These are phyloP conservation scores for Talaromyces sp. DNA, from an alignment of 2,329 filamentous ascomycete species.

Conservation along the genomic window DNA sequence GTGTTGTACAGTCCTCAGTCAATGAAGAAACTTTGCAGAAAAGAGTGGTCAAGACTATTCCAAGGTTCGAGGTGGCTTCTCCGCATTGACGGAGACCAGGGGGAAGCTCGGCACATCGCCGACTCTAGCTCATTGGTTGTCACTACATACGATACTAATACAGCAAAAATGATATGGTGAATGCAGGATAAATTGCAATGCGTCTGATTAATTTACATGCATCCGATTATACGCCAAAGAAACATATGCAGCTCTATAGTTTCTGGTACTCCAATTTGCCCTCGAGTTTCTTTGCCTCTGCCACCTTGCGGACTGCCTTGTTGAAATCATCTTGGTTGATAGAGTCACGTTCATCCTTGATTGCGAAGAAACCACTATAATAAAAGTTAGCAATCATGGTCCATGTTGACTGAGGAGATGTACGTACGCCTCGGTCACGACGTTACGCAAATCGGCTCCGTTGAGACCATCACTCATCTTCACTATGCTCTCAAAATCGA, in stretches of 20 bases:
- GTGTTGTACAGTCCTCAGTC: neutral
- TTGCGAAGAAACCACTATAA: slow-evolving; percentile 82
- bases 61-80: neutral
- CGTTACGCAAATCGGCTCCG: slow-evolving; percentile 93
- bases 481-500: slow-evolving; percentile 98
- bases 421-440: slow-evolving; percentile 95
- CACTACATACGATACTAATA: neutral
- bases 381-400: slow-evolving; percentile 21
- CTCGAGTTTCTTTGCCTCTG: slow-evolving; percentile 96
- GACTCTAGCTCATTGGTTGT: neutral
- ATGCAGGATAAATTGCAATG: slow-evolving; percentile 10
- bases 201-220: slow-evolving; percentile 21
- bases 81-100: neutral
- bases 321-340: slow-evolving; percentile 99
- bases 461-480: slow-evolving; percentile 99
- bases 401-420: neutral
- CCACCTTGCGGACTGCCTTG: slow-evolving; percentile 96
- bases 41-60: neutral
- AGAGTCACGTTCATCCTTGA: slow-evolving; percentile 94
- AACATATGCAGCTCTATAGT: slow-evolving; percentile 53
- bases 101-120: neutral
- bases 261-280: slow-evolving; percentile 98
- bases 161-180: neutral
- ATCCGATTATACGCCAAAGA: slow-evolving; percentile 1
- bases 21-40: neutral